Evolutionary conservation across 768 basidiomycete genomes (phyloP).

Genomic region (Rhodotorula kratochvilovae): DNA sequence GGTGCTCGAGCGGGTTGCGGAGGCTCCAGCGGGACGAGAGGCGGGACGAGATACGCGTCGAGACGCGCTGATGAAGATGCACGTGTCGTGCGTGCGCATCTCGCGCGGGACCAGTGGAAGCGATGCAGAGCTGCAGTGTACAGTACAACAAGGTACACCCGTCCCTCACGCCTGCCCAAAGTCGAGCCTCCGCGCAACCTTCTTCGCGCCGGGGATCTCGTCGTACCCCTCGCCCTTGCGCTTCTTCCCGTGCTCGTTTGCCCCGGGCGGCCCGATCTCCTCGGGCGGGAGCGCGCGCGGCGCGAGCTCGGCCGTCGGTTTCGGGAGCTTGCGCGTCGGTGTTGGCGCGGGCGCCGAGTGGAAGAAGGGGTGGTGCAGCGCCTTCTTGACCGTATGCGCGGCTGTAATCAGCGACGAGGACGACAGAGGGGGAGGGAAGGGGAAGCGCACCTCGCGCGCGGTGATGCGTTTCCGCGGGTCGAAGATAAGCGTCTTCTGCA

Average conservation of each 20-base stretch:
- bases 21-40: too few species aligned
- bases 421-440: background rate
- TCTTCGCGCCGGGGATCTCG: constrained; percentile 30
- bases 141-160: background rate
- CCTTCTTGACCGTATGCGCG: too few species aligned
- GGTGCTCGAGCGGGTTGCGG: too few species aligned
- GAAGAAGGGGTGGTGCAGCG: constrained; percentile 83
- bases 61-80: constrained; percentile 52
- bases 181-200: constrained; percentile 36
- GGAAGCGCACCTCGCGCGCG: constrained; percentile 70
- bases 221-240: constrained; percentile 17
- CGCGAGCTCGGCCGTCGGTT: constrained; percentile 52
- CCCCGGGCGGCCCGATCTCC: constrained; percentile 18
- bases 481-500: constrained; percentile 71
- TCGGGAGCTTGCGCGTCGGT: constrained; percentile 82
- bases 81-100: background rate
- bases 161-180: constrained; percentile 7
- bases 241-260: constrained; percentile 3
- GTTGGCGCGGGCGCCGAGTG: constrained; percentile 56
- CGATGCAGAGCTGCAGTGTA: too few species aligned
- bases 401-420: too few species aligned
- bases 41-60: too few species aligned
- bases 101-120: too few species aligned
- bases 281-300: constrained; percentile 53
- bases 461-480: constrained; percentile 78